phyloP scores from a whole-genome alignment of 352 stramenopile species.

The Pythium diclinum region DNA sequence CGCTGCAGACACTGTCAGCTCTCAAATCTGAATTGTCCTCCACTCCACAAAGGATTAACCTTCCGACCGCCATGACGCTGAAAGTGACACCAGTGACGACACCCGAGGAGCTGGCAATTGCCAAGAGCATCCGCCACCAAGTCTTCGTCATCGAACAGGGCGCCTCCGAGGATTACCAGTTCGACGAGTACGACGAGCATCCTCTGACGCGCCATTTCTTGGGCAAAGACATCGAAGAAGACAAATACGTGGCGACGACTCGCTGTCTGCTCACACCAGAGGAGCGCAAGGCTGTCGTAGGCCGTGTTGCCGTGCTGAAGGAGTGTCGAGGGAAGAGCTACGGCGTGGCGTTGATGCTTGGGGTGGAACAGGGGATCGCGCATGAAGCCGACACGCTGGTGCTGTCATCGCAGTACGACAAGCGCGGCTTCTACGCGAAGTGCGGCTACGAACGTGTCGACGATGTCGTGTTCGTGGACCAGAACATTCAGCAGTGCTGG shows the following conservation, averaged over 20 bases:
- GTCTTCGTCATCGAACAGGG: conserved; percentile 60
- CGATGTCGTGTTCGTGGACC: conserved; percentile 54
- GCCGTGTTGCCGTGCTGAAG: conserved; percentile 51
- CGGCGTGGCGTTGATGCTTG: conserved; percentile 41
- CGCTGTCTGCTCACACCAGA: conserved; percentile 36
- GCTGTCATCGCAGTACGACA: conserved; percentile 49
- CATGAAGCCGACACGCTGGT: conserved; percentile 34
- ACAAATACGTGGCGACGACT: conserved; percentile 51
- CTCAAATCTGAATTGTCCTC: background rate
- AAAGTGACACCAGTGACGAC: conserved; percentile 28
- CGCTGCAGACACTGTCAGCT: conserved; percentile 25
- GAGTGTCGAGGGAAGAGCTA: conserved; percentile 57
- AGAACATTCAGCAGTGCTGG: conserved; percentile 47
- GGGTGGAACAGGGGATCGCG: conserved; percentile 31
- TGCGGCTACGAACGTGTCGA: conserved; percentile 52
- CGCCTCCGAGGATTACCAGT: conserved; percentile 32
- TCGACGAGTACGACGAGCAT: conserved; percentile 44
- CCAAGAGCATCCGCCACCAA: conserved; percentile 40
- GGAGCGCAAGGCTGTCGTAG: conserved; percentile 43
- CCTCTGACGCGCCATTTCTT: conserved; percentile 50
- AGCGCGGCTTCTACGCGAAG: conserved; percentile 65
- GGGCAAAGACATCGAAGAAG: conserved; percentile 47
- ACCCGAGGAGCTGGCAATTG: conserved; percentile 35
- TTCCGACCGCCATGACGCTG: background rate
- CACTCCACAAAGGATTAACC: background rate